These are phyloP conservation scores for Blastomyces gilchristii DNA, from an alignment of 2,329 filamentous ascomycete genomes.

Conservation along the genomic window DNA sequence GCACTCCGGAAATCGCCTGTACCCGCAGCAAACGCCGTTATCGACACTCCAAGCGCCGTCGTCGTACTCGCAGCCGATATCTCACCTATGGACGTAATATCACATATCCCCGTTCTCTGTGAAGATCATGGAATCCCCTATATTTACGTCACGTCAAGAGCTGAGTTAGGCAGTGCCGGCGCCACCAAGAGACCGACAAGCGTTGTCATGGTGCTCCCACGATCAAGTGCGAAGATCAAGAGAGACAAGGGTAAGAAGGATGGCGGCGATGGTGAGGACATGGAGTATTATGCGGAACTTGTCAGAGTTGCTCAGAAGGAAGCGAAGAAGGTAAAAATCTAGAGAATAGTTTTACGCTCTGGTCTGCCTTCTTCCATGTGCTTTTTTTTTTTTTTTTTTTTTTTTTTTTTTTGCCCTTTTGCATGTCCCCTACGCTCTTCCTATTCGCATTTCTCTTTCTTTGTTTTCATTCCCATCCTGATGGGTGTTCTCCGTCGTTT, in stretches of 20 bases:
- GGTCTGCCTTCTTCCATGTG: neutral
- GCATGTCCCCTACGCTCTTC: neutral
- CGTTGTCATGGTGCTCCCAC: slow-evolving; percentile 70
- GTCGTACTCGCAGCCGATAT: slow-evolving; percentile 95
- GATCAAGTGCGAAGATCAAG: slow-evolving; percentile 42
- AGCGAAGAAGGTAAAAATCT: slow-evolving; percentile 46
- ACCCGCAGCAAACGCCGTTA: slow-evolving; percentile 53
- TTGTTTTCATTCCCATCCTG: neutral
- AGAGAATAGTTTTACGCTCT: slow-evolving; percentile 5
- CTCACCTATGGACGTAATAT: slow-evolving; percentile 97
- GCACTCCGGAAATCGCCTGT: slow-evolving; percentile 82
- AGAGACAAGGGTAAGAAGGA: slow-evolving; percentile 38
- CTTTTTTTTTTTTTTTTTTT: neutral
- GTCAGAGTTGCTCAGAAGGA: slow-evolving; percentile 52
- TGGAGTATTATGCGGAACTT: slow-evolving; percentile 47
- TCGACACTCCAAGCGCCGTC: slow-evolving; percentile 57
- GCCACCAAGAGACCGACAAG: slow-evolving; percentile 93
- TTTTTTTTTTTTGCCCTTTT: neutral
- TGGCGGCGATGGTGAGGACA: slow-evolving; percentile 32
- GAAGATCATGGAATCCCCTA: slow-evolving; percentile 97
- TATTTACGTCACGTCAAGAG: slow-evolving; percentile 84
- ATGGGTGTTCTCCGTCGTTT: neutral
- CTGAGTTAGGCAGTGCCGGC: slow-evolving; percentile 85
- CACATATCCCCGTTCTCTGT: slow-evolving; percentile 92
- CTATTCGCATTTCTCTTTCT: neutral